Percentiles rank a stretch among this genome's conserved stretches.
Evolutionary conservation across 1,284 basidiomycete species (phyloP).

Genomic region (Cutaneotrichosporon sp.): DNA sequence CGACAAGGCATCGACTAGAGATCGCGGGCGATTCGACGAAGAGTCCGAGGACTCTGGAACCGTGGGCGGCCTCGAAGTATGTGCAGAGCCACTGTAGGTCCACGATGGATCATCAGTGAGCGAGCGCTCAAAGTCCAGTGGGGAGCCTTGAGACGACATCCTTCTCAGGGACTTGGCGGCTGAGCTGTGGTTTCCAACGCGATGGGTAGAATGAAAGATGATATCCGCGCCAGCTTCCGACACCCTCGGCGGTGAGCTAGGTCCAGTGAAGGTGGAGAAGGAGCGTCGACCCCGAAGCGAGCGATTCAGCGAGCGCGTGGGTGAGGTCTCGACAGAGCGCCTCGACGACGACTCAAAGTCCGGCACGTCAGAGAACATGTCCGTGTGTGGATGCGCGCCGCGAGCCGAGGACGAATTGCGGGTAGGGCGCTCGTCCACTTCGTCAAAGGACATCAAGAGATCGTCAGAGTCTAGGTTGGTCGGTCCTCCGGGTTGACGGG

Average conservation of each 20-base stretch:
- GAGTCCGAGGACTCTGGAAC: background rate
- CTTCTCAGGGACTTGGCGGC: constrained; percentile 2
- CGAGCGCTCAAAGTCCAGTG: background rate
- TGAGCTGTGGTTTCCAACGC: background rate
- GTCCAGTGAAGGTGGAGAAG: constrained; percentile 29
- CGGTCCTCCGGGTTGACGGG: background rate
- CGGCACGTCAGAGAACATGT: constrained; percentile 18
- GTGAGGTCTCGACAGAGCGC: constrained; percentile 14
- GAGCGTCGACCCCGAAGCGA: constrained; percentile 5
- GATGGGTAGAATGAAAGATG: constrained; percentile 31
- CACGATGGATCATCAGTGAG: background rate
- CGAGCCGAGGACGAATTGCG: background rate
- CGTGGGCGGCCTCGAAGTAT: background rate
- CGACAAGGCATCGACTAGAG: constrained; percentile 9
- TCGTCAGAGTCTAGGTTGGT: constrained; percentile 28
- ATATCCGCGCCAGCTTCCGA: constrained; percentile 37
- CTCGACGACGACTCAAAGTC: background rate
- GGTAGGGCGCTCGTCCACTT: constrained; percentile 14
- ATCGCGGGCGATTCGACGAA: constrained; percentile 10
- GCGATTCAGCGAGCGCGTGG: constrained; percentile 10
- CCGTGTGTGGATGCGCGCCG: constrained; percentile 1
- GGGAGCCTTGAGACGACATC: constrained; percentile 2
- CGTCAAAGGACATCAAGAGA: constrained; percentile 43
- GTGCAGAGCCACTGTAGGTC: background rate
- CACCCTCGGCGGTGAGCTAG: constrained; percentile 41